phyloP scores from a whole-genome alignment of 176 grass and related monocot genomes.

The Calamus simplicifolius region DNA sequence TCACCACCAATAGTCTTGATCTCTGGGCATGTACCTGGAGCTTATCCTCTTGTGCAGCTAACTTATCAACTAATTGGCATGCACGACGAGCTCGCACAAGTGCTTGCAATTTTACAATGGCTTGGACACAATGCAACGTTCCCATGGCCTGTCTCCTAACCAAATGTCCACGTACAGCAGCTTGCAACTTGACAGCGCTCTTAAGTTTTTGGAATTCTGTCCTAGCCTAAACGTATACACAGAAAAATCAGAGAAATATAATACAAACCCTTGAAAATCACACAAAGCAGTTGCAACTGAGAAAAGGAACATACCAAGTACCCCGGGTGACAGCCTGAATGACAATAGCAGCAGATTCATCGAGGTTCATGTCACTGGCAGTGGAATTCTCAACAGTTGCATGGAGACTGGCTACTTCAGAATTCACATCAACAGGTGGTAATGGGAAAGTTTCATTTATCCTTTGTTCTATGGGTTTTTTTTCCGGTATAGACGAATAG shows the following conservation, averaged over 20 bases:
- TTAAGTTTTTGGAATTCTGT: constrained; percentile 1
- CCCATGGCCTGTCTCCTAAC: constrained; percentile 2
- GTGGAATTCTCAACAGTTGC: neutral
- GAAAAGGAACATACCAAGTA: constrained; percentile 15
- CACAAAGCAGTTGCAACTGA: neutral
- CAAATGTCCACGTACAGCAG: constrained; percentile 3
- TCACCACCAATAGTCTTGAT: neutral
- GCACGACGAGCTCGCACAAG: neutral
- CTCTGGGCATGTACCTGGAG: constrained; percentile 1
- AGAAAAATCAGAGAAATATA: constrained; percentile 1
- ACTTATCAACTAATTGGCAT: constrained; percentile 1
- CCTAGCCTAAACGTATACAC: constrained; percentile 10
- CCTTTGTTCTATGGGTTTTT: neutral
- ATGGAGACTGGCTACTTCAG: neutral
- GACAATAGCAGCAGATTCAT: constrained; percentile 7
- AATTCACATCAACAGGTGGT: neutral
- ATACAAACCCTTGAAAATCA: neutral
- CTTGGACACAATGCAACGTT: neutral
- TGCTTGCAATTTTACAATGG: neutral
- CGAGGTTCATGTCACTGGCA: neutral
- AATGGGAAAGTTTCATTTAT: constrained; percentile 1
- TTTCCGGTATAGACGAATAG: constrained; percentile 3
- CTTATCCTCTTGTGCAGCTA: constrained; percentile 2
- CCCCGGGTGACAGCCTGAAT: constrained; percentile 18
- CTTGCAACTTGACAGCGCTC: constrained; percentile 4